Percentiles rank a stretch among this genome's conserved stretches.
Conservation (phyloP, 1,139 yeast species). For the Pichia sp. region DNA sequence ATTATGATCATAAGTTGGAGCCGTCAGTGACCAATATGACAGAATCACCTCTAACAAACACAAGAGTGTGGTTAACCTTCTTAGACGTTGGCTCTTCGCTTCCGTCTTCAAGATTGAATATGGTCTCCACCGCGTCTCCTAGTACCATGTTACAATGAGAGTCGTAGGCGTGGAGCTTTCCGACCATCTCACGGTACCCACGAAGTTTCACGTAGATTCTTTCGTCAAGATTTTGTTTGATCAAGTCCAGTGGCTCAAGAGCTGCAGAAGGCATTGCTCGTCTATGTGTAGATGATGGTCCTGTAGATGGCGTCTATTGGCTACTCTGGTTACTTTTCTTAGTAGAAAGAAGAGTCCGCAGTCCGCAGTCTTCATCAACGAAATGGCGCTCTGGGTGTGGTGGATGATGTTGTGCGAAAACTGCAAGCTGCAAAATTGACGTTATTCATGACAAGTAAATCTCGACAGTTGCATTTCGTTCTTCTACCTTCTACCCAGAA, state of each 20-base stretch:
- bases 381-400: no score
- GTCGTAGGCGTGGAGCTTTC: conserved; percentile 90
- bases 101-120: conserved; percentile 48
- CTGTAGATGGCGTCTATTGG: no score
- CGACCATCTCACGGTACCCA: conserved; percentile 92
- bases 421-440: no score
- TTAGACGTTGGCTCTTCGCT: conserved; percentile 37
- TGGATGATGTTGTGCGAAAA: no score
- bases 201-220: conserved; percentile 81
- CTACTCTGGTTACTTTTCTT: no score
- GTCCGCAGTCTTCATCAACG: no score
- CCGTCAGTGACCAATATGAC: conserved; percentile 52
- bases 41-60: conserved; percentile 93
- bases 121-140: conserved; percentile 86
- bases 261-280: conserved; percentile 15
- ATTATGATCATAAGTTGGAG: conserved; percentile 15
- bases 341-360: no score
- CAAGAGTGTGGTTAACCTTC: conserved; percentile 76
- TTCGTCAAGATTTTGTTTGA: conserved; percentile 84
- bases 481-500: no score
- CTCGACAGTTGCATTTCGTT: no score
- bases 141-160: conserved; percentile 94
- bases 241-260: conserved; percentile 76
- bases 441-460: no score
- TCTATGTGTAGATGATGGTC: no score